These are phyloP conservation scores for Aegilops umbellulata DNA, from an alignment of 176 grass and related monocot species.

Conservation along the genomic window DNA sequence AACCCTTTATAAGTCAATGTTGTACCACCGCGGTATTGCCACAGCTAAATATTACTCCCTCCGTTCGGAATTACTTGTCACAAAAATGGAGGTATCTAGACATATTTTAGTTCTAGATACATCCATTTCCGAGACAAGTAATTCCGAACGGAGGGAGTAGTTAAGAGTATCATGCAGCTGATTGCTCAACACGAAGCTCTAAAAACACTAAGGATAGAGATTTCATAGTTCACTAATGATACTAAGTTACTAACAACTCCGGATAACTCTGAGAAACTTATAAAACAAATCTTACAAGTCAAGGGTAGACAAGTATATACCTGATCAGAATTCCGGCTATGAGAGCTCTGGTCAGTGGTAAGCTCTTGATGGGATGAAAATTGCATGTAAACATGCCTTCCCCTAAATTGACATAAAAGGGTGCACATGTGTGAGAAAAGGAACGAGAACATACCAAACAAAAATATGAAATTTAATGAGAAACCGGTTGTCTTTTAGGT, in stretches of 20 bases:
- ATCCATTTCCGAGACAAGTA: too few relatives aligned
- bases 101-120: too few relatives aligned
- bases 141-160: too few relatives aligned
- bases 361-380: constrained; percentile 98
- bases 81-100: too few relatives aligned
- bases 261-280: background rate
- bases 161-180: background rate
- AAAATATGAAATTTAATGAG: background rate
- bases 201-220: background rate
- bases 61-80: too few relatives aligned
- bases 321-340: constrained; percentile 91
- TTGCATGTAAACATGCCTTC: constrained; percentile 97
- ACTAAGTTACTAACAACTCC: background rate
- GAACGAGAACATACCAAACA: constrained; percentile 2
- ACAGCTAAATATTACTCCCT: constrained; percentile 7
- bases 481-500: background rate
- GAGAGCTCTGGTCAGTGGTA: constrained; percentile 92
- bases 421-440: background rate
- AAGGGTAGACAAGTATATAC: constrained; percentile 37
- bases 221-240: background rate
- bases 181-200: background rate
- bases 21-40: background rate
- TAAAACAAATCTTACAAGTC: background rate
- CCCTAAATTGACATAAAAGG: constrained; percentile 55
- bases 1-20: background rate